A percentile compares a stretch with the other conserved stretches of the same genome.
These are phyloP conservation scores for Tremella mesenterica DNA, from an alignment of 768 basidiomycete genomes.

Conservation along the genomic window DNA sequence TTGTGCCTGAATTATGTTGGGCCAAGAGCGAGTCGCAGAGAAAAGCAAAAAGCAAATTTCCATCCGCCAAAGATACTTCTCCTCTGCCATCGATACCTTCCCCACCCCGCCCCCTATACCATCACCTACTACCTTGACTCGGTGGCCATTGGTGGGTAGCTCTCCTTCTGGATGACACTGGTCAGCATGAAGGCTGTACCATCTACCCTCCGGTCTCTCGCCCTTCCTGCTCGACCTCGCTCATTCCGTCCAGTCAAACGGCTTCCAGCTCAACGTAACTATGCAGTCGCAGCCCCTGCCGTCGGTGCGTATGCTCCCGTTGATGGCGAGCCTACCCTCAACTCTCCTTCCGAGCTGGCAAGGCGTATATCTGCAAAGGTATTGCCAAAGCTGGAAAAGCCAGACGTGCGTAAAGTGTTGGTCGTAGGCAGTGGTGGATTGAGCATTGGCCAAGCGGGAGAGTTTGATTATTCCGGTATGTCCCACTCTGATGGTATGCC, in stretches of 20 bases:
- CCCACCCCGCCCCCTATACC: too few species aligned
- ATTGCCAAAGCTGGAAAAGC: slow-evolving; percentile 78
- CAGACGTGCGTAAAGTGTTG: slow-evolving; percentile 87
- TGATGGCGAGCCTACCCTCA: slow-evolving; percentile 50
- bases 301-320: slow-evolving; percentile 42
- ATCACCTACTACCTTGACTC: too few species aligned
- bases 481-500: background rate
- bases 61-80: too few species aligned
- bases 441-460: slow-evolving; percentile 95
- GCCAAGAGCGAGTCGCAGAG: too few species aligned
- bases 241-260: background rate
- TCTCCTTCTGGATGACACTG: background rate
- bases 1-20: too few species aligned
- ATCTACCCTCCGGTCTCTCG: background rate
- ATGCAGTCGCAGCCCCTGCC: slow-evolving; percentile 45
- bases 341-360: slow-evolving; percentile 89
- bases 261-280: slow-evolving; percentile 3
- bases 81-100: too few species aligned
- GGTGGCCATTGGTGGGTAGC: background rate
- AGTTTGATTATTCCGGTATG: slow-evolving; percentile 91
- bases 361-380: slow-evolving; percentile 88
- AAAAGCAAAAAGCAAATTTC: too few species aligned
- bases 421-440: slow-evolving; percentile 95
- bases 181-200: background rate
- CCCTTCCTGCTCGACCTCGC: background rate